Base-by-base conservation (phyloP, 2,329 filamentous ascomycete species). In the Epichloe typhina region DNA sequence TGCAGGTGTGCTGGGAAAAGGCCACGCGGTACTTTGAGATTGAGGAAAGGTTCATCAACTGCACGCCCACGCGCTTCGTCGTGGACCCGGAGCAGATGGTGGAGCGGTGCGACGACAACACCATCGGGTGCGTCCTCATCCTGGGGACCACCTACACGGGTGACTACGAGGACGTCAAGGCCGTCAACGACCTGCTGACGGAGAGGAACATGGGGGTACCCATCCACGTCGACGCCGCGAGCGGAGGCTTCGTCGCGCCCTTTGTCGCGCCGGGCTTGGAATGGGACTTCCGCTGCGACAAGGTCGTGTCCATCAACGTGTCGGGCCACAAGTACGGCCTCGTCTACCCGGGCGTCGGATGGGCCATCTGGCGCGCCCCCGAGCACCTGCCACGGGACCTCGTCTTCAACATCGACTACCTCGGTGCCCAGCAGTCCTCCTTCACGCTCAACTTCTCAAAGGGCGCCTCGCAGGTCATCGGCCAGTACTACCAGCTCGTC, bases 391-490 rank as follows among this genome's bases (percentile, higher is more conserved):
- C 91, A 7, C 77, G 91, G 64, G 90, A 96, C 62, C 82, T 96
- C 21, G 88, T 97, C 61, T 97, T 97, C 80, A 96, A 95, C 76
- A 96, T 97, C 78, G 96, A 96, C 77, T 97, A 97, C 71, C 84
- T 96, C 5, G 91, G 91, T 47, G 90, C 91, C 11, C 88, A 96
- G 64, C 91, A 97, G 66, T 85, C 89, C 2, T 95, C 88, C 3
- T 96, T 96, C 72, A 96, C 91, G 0, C 81, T 97, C 53, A 97
- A 97, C 75, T 97, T 97, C 74, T 94, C 64, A 95, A 95, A 23
- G 67, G 90, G 90, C 52, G 91, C 91, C 12, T 88, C 85, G 5
- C 90, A 96, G 64, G 87, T 96, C 62, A 95, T 97, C 55, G 91
- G 88, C 31, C 91, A 97, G 70, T 97, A 96, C 73, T 96, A 26